These are phyloP conservation scores for Pleurotus tuoliensis DNA, from an alignment of 768 basidiomycete genomes.

Conservation along the genomic window DNA sequence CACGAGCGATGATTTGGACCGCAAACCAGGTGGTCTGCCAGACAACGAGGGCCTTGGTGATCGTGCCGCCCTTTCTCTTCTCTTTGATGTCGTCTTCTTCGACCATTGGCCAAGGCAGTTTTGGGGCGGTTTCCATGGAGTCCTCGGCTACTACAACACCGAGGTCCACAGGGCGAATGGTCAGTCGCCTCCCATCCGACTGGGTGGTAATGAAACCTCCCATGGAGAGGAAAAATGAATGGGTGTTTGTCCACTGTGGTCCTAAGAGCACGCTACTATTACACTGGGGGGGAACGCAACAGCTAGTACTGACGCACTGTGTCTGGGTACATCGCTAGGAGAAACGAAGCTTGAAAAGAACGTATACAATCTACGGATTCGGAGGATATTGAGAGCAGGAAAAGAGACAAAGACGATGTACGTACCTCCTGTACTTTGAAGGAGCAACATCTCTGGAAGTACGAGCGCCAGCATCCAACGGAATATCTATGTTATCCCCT, in stretches of 20 bases:
- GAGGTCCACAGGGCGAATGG: not conserved
- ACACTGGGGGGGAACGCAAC: not conserved
- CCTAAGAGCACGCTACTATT: not conserved
- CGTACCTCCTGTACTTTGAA: too few relatives aligned
- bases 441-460: not conserved
- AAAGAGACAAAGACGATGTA: too few relatives aligned
- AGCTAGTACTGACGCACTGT: too few relatives aligned
- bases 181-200: not conserved
- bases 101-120: slow-evolving; percentile 1
- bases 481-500: not conserved
- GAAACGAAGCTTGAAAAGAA: too few relatives aligned
- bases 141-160: not conserved
- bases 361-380: too few relatives aligned
- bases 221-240: not conserved
- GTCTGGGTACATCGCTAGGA: too few relatives aligned
- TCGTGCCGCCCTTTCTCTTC: slow-evolving; percentile 26
- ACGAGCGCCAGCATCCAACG: not conserved
- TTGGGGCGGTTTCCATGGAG: not conserved
- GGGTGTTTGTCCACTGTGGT: not conserved
- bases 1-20: slow-evolving; percentile 24
- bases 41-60: slow-evolving; percentile 30
- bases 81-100: slow-evolving; percentile 16
- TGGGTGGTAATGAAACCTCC: not conserved
- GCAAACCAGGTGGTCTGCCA: slow-evolving; percentile 34
- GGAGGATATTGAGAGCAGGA: too few relatives aligned